phyloP scores from a whole-genome alignment of 176 grass and related monocot species.

The Ensete glaucum region DNA sequence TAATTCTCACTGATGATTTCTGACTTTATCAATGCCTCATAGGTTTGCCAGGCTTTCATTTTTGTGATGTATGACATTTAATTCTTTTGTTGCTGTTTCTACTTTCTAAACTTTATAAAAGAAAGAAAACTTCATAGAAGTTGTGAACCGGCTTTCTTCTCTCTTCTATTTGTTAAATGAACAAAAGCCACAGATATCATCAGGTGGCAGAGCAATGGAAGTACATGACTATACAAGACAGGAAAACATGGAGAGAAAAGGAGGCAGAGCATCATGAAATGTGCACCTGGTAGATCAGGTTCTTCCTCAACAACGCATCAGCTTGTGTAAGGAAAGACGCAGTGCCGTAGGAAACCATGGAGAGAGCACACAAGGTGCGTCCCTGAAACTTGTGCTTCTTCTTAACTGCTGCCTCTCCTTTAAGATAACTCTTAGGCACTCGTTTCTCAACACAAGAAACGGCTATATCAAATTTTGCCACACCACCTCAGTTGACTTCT shows the following conservation, averaged over 20 bases:
- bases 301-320: constrained; percentile 1
- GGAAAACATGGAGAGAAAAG: no score
- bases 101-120: no score
- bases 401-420: neutral
- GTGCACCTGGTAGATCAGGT: neutral
- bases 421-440: neutral
- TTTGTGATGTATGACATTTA: no score
- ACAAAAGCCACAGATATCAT: no score
- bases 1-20: neutral
- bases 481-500: no score
- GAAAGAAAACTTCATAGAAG: no score
- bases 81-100: no score
- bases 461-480: neutral
- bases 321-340: neutral
- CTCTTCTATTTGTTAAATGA: no score
- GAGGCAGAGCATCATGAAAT: neutral
- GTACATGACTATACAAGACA: no score
- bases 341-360: neutral
- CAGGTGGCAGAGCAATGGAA: no score
- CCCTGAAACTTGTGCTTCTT: neutral
- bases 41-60: neutral
- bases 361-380: no score
- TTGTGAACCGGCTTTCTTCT: no score
- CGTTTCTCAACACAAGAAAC: neutral
- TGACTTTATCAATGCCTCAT: neutral